Conservation (phyloP, 2,329 filamentous ascomycete genomes). For the Aspergillus spinulosporus region DNA sequence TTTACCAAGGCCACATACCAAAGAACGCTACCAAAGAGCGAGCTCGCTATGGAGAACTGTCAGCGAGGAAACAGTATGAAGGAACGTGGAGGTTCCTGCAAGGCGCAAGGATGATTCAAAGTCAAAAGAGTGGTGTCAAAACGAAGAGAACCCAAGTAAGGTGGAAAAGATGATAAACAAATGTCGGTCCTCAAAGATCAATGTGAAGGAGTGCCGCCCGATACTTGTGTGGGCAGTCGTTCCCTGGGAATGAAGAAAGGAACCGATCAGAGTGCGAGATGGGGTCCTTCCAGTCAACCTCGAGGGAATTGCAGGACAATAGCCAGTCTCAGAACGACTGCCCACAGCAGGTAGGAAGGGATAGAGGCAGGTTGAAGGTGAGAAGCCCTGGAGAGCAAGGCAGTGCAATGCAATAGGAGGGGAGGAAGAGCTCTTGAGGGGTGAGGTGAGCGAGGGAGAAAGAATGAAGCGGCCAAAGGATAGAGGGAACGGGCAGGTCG, state of each 20-base stretch:
- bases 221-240: constrained; percentile 36
- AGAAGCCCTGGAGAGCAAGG: constrained; percentile 18
- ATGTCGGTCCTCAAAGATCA: constrained; percentile 5
- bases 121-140: constrained; percentile 16
- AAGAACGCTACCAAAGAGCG: constrained; percentile 23
- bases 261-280: constrained; percentile 10
- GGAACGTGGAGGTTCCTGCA: constrained; percentile 19
- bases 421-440: constrained; percentile 14
- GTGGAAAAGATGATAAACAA: constrained; percentile 10
- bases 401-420: constrained; percentile 2
- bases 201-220: constrained; percentile 22
- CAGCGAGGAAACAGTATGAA: constrained; percentile 21
- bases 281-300: constrained; percentile 12
- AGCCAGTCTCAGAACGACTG: constrained; percentile 27
- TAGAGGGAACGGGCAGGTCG: constrained; percentile 15
- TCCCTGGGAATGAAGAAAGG: constrained; percentile 42
- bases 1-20: constrained; percentile 26
- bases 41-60: constrained; percentile 22
- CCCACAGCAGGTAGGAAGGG: constrained; percentile 19
- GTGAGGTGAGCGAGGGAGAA: constrained; percentile 16
- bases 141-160: neutral
- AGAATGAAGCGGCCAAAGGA: constrained; percentile 14
- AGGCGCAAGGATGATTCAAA: constrained; percentile 10
- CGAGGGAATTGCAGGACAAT: constrained; percentile 19
- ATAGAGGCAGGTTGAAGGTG: constrained; percentile 17